Conservation (phyloP, 2,329 filamentous ascomycete genomes). For the Thielaviopsis punctulata region DNA sequence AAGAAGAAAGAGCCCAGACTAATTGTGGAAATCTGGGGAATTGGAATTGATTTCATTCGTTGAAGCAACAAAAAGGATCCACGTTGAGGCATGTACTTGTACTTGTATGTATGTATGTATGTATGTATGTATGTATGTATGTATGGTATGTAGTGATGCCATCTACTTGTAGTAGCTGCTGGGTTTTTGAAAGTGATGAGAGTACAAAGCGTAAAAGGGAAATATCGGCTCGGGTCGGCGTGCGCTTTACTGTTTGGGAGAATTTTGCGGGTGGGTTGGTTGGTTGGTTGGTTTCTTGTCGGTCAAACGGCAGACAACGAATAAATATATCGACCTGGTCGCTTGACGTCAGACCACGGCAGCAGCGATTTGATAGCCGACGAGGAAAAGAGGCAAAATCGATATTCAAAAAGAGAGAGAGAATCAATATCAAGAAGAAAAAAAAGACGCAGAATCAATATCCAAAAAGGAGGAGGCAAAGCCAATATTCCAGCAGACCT, state of each 20-base stretch:
- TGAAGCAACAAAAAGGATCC: no score
- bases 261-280: no score
- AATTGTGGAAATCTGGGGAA: neutral
- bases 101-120: no score
- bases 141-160: no score
- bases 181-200: no score
- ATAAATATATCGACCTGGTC: neutral
- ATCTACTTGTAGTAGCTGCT: no score
- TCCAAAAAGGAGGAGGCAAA: neutral
- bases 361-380: neutral
- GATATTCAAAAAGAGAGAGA: neutral
- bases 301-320: neutral
- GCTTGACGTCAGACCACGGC: neutral
- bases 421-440: neutral
- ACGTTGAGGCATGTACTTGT: no score
- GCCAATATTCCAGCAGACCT: neutral
- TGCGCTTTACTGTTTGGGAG: no score
- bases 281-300: neutral
- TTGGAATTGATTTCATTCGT: neutral
- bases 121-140: no score
- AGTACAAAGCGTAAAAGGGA: no score
- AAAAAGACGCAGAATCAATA: neutral
- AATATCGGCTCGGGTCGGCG: neutral
- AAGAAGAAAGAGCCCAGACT: neutral
- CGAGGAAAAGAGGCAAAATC: neutral